These are phyloP conservation scores for Cyberlindnera lachancei DNA, from an alignment of 805 yeast genomes.

Conservation along the genomic window DNA sequence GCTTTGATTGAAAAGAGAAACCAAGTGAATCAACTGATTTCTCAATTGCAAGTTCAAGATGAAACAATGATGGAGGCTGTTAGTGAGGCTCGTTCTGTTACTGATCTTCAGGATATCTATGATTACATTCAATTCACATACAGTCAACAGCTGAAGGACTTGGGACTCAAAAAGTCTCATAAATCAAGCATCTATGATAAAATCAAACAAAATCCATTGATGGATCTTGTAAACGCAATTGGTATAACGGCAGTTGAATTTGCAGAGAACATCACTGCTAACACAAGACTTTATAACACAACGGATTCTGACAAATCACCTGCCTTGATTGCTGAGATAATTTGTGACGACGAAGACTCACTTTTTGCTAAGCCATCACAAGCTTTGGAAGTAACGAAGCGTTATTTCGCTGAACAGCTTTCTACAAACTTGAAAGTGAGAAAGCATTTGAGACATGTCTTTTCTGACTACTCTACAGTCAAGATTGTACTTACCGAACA, in stretches of 20 bases:
- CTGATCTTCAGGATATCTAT: slow-evolving; percentile 79
- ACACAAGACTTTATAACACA: slow-evolving; percentile 61
- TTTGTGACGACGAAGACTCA: slow-evolving; percentile 29
- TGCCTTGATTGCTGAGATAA: slow-evolving; percentile 43
- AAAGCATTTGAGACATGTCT: slow-evolving; percentile 56
- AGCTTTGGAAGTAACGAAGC: slow-evolving; percentile 67
- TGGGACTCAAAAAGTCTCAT: slow-evolving; percentile 22
- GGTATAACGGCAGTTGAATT: slow-evolving; percentile 77
- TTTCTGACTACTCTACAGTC: slow-evolving; percentile 55
- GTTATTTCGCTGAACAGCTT: slow-evolving; percentile 71
- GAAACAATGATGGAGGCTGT: slow-evolving; percentile 49
- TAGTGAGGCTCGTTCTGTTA: slow-evolving; percentile 50
- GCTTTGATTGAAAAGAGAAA: slow-evolving; percentile 70
- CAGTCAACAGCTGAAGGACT: slow-evolving; percentile 32
- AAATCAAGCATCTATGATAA: slow-evolving; percentile 59
- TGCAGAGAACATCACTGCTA: slow-evolving; percentile 72
- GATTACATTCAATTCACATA: slow-evolving; percentile 76
- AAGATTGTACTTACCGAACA: slow-evolving; percentile 78
- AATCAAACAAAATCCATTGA: slow-evolving; percentile 55
- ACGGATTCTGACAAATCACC: slow-evolving; percentile 62
- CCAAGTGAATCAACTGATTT: slow-evolving; percentile 49
- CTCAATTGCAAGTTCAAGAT: slow-evolving; percentile 50
- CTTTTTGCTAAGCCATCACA: slow-evolving; percentile 49
- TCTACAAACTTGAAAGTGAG: slow-evolving; percentile 77
- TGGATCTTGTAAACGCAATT: slow-evolving; percentile 56